Conservation (phyloP, 2,329 filamentous ascomycete genomes). For the Plenodomus biglobosus region DNA sequence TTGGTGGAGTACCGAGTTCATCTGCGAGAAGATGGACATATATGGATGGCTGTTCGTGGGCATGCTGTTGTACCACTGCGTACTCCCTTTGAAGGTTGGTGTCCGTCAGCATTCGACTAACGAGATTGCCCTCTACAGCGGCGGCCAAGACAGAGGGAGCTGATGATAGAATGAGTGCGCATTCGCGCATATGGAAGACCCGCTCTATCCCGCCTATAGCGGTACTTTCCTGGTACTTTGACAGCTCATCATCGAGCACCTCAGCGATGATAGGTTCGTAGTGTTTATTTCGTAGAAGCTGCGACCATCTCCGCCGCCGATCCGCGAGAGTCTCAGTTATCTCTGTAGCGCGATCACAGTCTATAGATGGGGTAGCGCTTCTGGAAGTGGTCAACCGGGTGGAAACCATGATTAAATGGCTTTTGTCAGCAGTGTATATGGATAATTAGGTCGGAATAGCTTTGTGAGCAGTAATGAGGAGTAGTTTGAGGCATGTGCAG, state of each 20-base stretch:
- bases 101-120: constrained; percentile 15
- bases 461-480: too few relatives aligned
- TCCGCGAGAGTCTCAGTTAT: constrained; percentile 11
- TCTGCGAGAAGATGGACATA: constrained; percentile 33
- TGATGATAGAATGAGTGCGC: constrained; percentile 32
- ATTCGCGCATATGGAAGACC: constrained; percentile 21
- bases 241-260: constrained; percentile 25
- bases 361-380: too few relatives aligned
- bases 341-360: too few relatives aligned
- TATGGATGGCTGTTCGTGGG: constrained; percentile 29
- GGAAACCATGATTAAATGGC: too few relatives aligned
- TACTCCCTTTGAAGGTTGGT: constrained; percentile 21
- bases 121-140: constrained; percentile 28
- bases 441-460: too few relatives aligned
- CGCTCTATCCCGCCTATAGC: constrained; percentile 13
- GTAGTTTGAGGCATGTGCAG: too few relatives aligned
- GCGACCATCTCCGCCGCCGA: constrained; percentile 18
- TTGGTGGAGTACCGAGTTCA: constrained; percentile 21
- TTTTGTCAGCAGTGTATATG: too few relatives aligned
- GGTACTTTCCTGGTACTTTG: constrained; percentile 24
- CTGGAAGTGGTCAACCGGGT: too few relatives aligned
- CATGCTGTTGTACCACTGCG: constrained; percentile 18
- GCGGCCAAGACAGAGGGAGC: constrained; percentile 23
- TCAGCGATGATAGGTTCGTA: constrained; percentile 28
- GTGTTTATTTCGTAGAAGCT: constrained; percentile 17